Evolutionary conservation across 176 grass and related monocot genomes (phyloP).

Genomic region (Chloris gayana): DNA sequence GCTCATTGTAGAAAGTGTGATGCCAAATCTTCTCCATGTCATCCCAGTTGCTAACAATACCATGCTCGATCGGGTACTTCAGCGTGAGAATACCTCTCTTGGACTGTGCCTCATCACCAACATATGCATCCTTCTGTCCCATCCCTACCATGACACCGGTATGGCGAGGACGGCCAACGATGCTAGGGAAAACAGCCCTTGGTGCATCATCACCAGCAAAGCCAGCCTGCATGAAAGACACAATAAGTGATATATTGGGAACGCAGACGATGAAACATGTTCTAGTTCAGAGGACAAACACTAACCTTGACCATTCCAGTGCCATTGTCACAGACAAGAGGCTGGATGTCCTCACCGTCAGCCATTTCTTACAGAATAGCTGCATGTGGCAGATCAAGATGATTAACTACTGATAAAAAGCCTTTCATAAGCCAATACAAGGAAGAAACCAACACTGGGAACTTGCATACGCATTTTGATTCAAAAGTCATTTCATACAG

Average conservation of each 20-base stretch:
- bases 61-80: constrained; percentile 81
- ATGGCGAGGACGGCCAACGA: constrained; percentile 75
- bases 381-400: constrained; percentile 18
- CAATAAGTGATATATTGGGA: background rate
- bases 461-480: background rate
- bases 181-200: constrained; percentile 87
- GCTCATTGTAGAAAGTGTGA: constrained; percentile 88
- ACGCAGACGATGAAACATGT: background rate
- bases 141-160: constrained; percentile 84
- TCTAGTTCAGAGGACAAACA: background rate
- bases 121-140: constrained; percentile 80
- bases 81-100: constrained; percentile 86
- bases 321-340: constrained; percentile 83
- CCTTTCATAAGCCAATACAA: background rate
- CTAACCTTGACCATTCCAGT: constrained; percentile 82
- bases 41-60: constrained; percentile 84
- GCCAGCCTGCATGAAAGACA: constrained; percentile 57
- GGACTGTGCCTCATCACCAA: constrained; percentile 82
- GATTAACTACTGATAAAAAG: background rate
- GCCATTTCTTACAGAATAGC: constrained; percentile 63
- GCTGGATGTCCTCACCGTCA: constrained; percentile 76
- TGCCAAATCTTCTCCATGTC: constrained; percentile 94
- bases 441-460: background rate
- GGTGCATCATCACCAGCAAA: constrained; percentile 87
- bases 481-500: background rate